A percentile compares a stretch with the other conserved stretches of the same genome.
Conservation (phyloP, 2,329 filamentous ascomycete species). For the Scedosporium dehoogii region DNA sequence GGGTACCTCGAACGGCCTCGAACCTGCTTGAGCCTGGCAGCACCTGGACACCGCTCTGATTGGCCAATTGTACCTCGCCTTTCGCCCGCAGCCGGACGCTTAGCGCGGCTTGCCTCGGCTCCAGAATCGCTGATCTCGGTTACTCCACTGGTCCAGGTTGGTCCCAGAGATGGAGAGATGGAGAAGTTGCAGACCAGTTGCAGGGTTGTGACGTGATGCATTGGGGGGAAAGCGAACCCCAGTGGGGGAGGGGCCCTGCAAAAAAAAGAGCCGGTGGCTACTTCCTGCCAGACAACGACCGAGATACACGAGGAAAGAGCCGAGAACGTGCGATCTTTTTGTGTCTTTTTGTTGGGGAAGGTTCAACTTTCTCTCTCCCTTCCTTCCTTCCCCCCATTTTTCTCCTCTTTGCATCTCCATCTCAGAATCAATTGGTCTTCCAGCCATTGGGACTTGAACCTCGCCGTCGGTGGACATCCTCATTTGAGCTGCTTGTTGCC, state of each 20-base stretch:
- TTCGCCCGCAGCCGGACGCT: not conserved
- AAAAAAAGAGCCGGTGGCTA: not conserved
- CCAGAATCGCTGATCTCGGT: not conserved
- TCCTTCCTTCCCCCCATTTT: not conserved
- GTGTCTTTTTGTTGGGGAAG: not conserved
- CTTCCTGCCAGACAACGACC: not conserved
- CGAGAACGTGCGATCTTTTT: not conserved
- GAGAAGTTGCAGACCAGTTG: not conserved
- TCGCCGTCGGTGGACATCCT: not conserved
- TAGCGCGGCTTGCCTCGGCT: constrained; percentile 6
- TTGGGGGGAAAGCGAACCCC: not conserved
- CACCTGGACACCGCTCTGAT: not conserved
- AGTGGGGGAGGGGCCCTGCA: not conserved
- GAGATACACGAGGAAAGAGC: not conserved
- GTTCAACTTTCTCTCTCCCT: not conserved
- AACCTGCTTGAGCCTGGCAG: too few relatives aligned
- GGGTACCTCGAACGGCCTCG: not conserved
- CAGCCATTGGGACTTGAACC: not conserved
- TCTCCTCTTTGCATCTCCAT: not conserved
- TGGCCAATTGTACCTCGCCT: constrained; percentile 4
- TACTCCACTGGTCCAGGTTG: not conserved
- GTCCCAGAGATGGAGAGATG: not conserved
- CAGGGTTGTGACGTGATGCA: not conserved
- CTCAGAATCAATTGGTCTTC: not conserved
- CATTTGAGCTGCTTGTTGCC: not conserved